Conservation (phyloP, 768 basidiomycete genomes). For the Amanita muscaria region DNA sequence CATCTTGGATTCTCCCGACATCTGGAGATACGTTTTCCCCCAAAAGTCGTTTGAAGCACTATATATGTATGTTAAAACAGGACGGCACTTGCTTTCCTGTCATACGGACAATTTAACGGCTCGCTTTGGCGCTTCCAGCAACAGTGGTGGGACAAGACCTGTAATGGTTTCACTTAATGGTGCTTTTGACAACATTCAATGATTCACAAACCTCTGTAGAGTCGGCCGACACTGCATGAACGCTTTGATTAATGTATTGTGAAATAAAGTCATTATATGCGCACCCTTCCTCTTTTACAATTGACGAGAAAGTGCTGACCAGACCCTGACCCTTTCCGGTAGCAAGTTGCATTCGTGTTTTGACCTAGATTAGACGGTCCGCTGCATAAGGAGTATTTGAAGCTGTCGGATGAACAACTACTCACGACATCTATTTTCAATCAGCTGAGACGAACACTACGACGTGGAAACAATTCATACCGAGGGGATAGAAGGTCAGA, state of each 20-base stretch:
- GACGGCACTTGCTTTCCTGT: neutral
- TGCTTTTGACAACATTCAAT: neutral
- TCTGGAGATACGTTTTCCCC: conserved; percentile 67
- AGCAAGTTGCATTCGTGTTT: conserved; percentile 97
- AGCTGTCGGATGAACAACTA: conserved; percentile 13
- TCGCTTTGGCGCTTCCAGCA: conserved; percentile 96
- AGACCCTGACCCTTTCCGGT: conserved; percentile 76
- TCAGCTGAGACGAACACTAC: neutral
- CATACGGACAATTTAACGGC: conserved; percentile 82
- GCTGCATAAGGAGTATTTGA: neutral
- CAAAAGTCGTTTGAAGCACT: conserved; percentile 87
- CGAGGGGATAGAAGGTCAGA: conserved; percentile 83
- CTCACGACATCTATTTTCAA: conserved; percentile 70
- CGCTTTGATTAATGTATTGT: conserved; percentile 1
- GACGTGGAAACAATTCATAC: conserved; percentile 34
- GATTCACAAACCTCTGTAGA: conserved; percentile 74
- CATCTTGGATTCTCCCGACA: conserved; percentile 75
- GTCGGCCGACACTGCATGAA: conserved; percentile 51
- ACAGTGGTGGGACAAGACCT: conserved; percentile 91
- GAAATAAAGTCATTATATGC: conserved; percentile 10
- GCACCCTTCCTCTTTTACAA: conserved; percentile 88
- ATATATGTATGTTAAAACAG: conserved; percentile 6
- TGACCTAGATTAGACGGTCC: conserved; percentile 50
- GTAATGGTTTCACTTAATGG: neutral
- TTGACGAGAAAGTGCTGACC: conserved; percentile 73